Conservation (phyloP, 2,329 filamentous ascomycete genomes). For the Claviceps arundinis region DNA sequence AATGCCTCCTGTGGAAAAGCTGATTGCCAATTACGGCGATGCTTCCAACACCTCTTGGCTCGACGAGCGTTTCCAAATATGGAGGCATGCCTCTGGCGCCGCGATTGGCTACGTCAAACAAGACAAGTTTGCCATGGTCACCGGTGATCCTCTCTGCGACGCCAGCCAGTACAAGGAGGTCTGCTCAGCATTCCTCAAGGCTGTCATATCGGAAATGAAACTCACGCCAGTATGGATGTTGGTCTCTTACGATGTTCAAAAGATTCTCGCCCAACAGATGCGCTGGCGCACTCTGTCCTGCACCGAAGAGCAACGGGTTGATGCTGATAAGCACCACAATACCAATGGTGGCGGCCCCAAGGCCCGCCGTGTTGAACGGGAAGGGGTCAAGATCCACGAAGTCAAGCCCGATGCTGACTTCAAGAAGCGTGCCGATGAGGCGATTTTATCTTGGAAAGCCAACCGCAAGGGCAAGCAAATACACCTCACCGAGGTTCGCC, state of each 20-base stretch:
- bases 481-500: slow-evolving; percentile 77
- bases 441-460: slow-evolving; percentile 67
- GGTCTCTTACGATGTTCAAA: slow-evolving; percentile 64
- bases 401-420: slow-evolving; percentile 58
- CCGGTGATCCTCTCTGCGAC: slow-evolving; percentile 80
- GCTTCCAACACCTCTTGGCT: slow-evolving; percentile 90
- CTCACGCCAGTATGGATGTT: slow-evolving; percentile 83
- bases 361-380: slow-evolving; percentile 65
- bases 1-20: slow-evolving; percentile 65
- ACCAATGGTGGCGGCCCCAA: slow-evolving; percentile 52
- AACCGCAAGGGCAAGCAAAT: slow-evolving; percentile 74
- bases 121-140: slow-evolving; percentile 67
- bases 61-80: slow-evolving; percentile 77
- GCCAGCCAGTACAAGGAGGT: slow-evolving; percentile 60
- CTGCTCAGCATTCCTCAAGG: slow-evolving; percentile 60
- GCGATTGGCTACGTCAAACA: slow-evolving; percentile 73
- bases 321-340: slow-evolving; percentile 56
- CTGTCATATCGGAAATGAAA: slow-evolving; percentile 52
- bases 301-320: slow-evolving; percentile 76
- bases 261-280: slow-evolving; percentile 64
- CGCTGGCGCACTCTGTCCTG: slow-evolving; percentile 84
- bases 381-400: slow-evolving; percentile 70
- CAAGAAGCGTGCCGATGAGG: slow-evolving; percentile 53
- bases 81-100: slow-evolving; percentile 74
- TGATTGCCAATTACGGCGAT: slow-evolving; percentile 92